These are phyloP conservation scores for Neonectria faginata DNA, from an alignment of 2,329 filamentous ascomycete species.

Conservation along the genomic window DNA sequence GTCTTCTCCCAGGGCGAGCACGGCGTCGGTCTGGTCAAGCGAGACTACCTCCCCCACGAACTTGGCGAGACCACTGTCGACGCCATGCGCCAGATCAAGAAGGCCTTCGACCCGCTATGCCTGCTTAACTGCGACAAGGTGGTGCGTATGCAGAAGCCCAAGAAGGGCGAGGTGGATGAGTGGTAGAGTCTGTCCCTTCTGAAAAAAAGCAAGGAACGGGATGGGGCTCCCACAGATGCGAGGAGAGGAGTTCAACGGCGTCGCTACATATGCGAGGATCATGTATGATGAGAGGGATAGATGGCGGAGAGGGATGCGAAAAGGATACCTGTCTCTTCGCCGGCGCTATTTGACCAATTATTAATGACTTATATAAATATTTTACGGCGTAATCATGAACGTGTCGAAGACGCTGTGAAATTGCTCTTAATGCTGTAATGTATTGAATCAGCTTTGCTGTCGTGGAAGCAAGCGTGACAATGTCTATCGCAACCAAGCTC, in stretches of 20 bases:
- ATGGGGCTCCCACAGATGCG: slow-evolving; percentile 10
- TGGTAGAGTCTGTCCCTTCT: slow-evolving; percentile 52
- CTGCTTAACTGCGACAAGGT: slow-evolving; percentile 78
- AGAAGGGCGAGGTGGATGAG: slow-evolving; percentile 56
- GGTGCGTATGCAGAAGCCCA: slow-evolving; percentile 66
- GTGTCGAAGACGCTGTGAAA: not conserved
- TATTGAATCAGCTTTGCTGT: not conserved
- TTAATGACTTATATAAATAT: slow-evolving; percentile 7
- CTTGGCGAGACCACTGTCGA: slow-evolving; percentile 80
- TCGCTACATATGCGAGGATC: not conserved
- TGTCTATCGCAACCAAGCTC: not conserved
- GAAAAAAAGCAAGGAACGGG: not conserved
- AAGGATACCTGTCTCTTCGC: slow-evolving; percentile 22
- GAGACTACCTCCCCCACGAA: slow-evolving; percentile 85
- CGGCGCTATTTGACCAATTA: slow-evolving; percentile 8
- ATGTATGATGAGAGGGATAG: slow-evolving; percentile 23
- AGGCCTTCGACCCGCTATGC: slow-evolving; percentile 81
- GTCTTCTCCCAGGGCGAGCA: slow-evolving; percentile 74
- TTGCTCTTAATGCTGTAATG: not conserved
- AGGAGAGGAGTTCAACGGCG: slow-evolving; percentile 20
- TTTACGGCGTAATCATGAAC: not conserved
- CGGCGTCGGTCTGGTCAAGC: slow-evolving; percentile 85
- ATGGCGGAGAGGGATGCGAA: slow-evolving; percentile 15
- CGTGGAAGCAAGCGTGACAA: not conserved
- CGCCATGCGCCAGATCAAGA: slow-evolving; percentile 87